Conservation (phyloP, 306 rosid species). For the Citrullus colocynthis region DNA sequence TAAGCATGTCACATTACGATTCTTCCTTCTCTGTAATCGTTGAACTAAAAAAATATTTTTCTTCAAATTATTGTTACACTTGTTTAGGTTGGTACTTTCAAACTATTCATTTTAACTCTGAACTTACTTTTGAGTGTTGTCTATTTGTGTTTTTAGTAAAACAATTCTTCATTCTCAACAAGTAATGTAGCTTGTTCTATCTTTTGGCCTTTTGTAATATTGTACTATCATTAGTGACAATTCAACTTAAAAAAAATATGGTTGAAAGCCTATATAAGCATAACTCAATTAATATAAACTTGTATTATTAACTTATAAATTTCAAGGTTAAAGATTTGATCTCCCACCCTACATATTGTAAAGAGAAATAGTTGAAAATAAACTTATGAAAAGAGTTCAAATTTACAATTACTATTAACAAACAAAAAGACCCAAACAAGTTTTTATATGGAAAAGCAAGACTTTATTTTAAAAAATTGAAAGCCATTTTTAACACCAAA, state of each 20-base stretch:
- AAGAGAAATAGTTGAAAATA: too few relatives aligned
- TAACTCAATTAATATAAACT: too few relatives aligned
- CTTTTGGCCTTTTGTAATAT: neutral
- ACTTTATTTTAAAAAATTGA: neutral
- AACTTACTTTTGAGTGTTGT: neutral
- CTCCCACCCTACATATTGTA: too few relatives aligned
- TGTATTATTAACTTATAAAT: too few relatives aligned
- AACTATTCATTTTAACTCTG: neutral
- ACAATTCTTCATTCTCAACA: neutral
- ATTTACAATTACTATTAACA: neutral
- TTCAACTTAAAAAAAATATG: too few relatives aligned
- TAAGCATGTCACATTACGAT: too few relatives aligned
- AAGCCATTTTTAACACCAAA: neutral
- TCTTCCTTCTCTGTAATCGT: too few relatives aligned
- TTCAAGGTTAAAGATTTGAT: too few relatives aligned
- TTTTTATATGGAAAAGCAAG: neutral
- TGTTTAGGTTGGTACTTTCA: neutral
- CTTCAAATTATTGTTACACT: neutral
- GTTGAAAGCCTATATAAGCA: too few relatives aligned
- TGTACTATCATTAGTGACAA: too few relatives aligned
- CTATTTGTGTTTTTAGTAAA: neutral
- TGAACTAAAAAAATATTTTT: neutral
- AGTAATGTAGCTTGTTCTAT: neutral
- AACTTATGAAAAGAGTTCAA: too few relatives aligned
- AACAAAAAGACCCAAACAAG: neutral